Base-by-base conservation (phyloP, 345 rosid species). In the Ricinus communis region DNA sequence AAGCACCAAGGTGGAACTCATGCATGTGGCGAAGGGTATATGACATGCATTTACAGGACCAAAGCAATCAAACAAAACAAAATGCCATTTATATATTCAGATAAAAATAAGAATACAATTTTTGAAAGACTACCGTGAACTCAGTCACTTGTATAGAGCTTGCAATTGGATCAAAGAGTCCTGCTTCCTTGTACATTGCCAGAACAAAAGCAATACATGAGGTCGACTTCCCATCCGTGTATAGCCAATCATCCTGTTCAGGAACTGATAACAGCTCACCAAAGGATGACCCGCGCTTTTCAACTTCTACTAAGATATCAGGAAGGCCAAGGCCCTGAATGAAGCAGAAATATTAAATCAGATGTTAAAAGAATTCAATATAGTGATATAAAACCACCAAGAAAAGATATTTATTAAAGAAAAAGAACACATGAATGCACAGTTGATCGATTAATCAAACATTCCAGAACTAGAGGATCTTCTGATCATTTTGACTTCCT, bases 201-300 rank as follows among this genome's bases (percentile, higher is more conserved):
- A 93, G 98, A 74, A 93, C 73, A 62, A 93, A 96, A 45, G 98
- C 98, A 30, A 96, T 78, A 72, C 99, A 96, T 13, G 99, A 91
- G 57, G 96, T 80, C 5, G 99, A 96, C 82, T 87, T 91, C 77
- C 99, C 99, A 73, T 96, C 99, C 27, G 84, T 82, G 65, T 96
- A 93, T 63, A 86, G 15, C 99, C 99, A 96, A 71, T 90, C 88
- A 78, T 96, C 99, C 74, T 86, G 88, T 80, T 96, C 99, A n/a
- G 99, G 97, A 79, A 96, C 74, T n/a, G 96, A 79, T 74, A 93
- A 84, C 80, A 96, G 68, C 82, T 90, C 85, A 62, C 85, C 97
- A 73, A 96, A 96, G 43, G 98, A 86, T 41, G 87, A 87, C 9
- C 98, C 98, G 58, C 91, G 95, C 82, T 73, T 93, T 81, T 89